Conservation (phyloP, 2,329 filamentous ascomycete species). For the Colletotrichum karsti region DNA sequence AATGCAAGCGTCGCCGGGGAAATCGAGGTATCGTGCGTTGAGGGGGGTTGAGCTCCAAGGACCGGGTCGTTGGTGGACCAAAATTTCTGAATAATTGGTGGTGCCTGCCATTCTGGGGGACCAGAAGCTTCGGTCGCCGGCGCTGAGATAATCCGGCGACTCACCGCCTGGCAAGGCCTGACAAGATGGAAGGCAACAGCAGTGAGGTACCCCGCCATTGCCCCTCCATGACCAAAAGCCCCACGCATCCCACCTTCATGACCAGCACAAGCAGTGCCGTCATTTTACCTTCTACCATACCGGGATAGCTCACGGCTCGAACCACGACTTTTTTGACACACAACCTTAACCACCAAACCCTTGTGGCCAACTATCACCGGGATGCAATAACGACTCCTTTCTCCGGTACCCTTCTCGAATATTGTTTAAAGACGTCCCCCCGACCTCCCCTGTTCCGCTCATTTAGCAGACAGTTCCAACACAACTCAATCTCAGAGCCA, state of each 20-base stretch:
- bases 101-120: conserved; percentile 28
- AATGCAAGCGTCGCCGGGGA: conserved; percentile 14
- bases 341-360: neutral
- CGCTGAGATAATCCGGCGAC: conserved; percentile 22
- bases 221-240: conserved; percentile 27
- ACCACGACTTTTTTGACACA: neutral
- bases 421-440: neutral
- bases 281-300: conserved; percentile 13
- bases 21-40: conserved; percentile 26
- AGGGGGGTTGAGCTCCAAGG: conserved; percentile 29
- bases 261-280: conserved; percentile 26
- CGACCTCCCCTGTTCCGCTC: neutral
- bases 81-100: conserved; percentile 34
- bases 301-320: neutral
- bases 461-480: neutral
- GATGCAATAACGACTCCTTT: conserved; percentile 1
- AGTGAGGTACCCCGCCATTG: conserved; percentile 27
- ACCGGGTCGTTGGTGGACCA: conserved; percentile 29
- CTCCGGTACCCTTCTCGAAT: neutral
- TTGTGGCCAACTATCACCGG: neutral
- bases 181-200: neutral
- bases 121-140: conserved; percentile 29
- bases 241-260: conserved; percentile 22
- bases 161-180: conserved; percentile 25
- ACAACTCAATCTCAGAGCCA: neutral